Evolutionary conservation across 2,329 filamentous ascomycete genomes (phyloP).

Genomic region (Talaromyces sp.): DNA sequence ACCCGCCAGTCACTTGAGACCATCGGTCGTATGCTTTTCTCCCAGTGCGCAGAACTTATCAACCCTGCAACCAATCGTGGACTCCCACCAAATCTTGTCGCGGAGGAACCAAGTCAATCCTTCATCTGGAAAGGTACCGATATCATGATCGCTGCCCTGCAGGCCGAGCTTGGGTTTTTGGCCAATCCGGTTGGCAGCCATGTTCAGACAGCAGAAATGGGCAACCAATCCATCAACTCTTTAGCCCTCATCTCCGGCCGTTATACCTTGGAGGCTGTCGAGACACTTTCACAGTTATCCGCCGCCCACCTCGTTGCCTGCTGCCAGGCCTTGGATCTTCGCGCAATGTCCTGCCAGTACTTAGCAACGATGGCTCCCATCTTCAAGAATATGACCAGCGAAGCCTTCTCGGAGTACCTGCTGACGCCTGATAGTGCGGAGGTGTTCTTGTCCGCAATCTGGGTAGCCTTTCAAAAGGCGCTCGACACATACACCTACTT

Average conservation of each 20-base stretch:
- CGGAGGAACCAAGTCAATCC: slow-evolving; percentile 53
- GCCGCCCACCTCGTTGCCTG: background rate
- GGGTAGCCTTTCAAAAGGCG: background rate
- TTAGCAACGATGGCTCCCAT: background rate
- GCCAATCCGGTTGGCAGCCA: slow-evolving; percentile 56
- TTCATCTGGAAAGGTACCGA: slow-evolving; percentile 62
- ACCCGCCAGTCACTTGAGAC: slow-evolving; percentile 45
- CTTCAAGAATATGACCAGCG: background rate
- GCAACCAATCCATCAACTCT: slow-evolving; percentile 62
- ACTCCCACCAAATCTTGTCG: slow-evolving; percentile 38
- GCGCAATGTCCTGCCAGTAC: background rate
- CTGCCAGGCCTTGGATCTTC: background rate
- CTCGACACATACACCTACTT: background rate
- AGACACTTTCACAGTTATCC: background rate
- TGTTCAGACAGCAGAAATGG: slow-evolving; percentile 62
- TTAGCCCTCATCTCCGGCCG: slow-evolving; percentile 40
- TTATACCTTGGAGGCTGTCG: background rate
- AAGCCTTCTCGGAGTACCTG: background rate
- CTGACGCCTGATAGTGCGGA: background rate
- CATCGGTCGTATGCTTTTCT: slow-evolving; percentile 58
- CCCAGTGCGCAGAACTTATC: slow-evolving; percentile 59
- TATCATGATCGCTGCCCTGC: slow-evolving; percentile 59
- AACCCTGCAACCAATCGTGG: slow-evolving; percentile 55
- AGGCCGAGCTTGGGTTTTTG: slow-evolving; percentile 57
- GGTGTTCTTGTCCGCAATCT: background rate